Evolutionary conservation across 2,329 filamentous ascomycete species (phyloP).

Genomic region (Ophiosphaerella narmari): DNA sequence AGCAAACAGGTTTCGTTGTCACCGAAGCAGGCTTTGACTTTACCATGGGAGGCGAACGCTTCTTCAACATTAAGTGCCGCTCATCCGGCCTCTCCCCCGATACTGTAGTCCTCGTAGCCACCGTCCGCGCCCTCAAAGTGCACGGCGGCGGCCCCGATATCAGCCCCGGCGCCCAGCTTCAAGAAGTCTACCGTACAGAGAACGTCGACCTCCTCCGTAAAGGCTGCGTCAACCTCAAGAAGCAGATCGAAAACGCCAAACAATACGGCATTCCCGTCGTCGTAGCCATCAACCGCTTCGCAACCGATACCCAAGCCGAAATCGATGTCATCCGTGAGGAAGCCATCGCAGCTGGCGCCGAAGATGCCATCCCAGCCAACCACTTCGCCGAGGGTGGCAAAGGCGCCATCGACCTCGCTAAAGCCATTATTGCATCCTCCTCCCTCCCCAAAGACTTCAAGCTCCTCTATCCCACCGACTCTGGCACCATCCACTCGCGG

Average conservation of each 20-base stretch:
- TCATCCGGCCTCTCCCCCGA: constrained; percentile 91
- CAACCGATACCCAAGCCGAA: constrained; percentile 91
- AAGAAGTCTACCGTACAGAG: constrained; percentile 88
- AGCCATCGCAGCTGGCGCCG: constrained; percentile 86
- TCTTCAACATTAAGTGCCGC: constrained; percentile 99
- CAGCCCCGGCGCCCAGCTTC: constrained; percentile 80
- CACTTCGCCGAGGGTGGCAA: constrained; percentile 96
- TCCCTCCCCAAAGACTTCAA: constrained; percentile 83
- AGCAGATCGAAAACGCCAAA: constrained; percentile 91
- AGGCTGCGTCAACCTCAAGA: constrained; percentile 91
- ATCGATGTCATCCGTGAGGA: constrained; percentile 88
- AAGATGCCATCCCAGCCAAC: constrained; percentile 90
- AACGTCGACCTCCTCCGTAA: constrained; percentile 88
- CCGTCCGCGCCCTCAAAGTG: constrained; percentile 92
- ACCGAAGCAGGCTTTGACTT: constrained; percentile 99
- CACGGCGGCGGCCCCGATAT: constrained; percentile 97
- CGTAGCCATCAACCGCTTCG: constrained; percentile 96
- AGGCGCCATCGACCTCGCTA: constrained; percentile 86
- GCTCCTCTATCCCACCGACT: constrained; percentile 78
- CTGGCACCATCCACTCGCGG: constrained; percentile 76
- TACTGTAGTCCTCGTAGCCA: constrained; percentile 92
- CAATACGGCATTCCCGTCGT: constrained; percentile 91
- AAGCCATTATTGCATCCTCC: constrained; percentile 81
- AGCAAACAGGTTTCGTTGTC: constrained; percentile 89
- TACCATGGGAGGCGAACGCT: constrained; percentile 98